These are phyloP conservation scores for Paecilomyces variotii DNA, from an alignment of 2,329 filamentous ascomycete genomes.

Conservation along the genomic window DNA sequence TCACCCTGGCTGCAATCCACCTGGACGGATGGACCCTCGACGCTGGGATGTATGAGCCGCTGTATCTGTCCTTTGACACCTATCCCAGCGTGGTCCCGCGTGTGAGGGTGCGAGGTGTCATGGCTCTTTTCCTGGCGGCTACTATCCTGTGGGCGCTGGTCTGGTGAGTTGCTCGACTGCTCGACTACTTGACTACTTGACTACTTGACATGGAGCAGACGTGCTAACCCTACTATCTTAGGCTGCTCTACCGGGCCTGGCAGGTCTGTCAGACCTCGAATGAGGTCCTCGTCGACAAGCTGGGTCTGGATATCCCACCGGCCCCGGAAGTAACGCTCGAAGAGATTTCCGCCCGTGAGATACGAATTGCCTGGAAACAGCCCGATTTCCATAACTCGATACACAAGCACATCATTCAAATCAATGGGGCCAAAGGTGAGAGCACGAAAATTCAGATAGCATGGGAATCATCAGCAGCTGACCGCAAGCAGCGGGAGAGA, in stretches of 20 bases:
- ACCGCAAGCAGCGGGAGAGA: slow-evolving; percentile 63
- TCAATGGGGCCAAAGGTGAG: slow-evolving; percentile 83
- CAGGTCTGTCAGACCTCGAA: slow-evolving; percentile 87
- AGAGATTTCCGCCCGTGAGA: slow-evolving; percentile 77
- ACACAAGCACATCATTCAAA: slow-evolving; percentile 80
- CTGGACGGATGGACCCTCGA: slow-evolving; percentile 17
- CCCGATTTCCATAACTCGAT: slow-evolving; percentile 60
- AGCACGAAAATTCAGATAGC: neutral
- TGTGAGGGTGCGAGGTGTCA: slow-evolving; percentile 41
- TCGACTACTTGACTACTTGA: neutral
- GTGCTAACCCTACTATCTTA: slow-evolving; percentile 24
- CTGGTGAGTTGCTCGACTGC: slow-evolving; percentile 29
- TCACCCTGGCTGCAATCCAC: neutral
- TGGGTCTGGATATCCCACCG: slow-evolving; percentile 89
- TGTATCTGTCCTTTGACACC: slow-evolving; percentile 38
- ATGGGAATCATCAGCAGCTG: slow-evolving; percentile 5
- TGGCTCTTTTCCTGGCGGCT: slow-evolving; percentile 41
- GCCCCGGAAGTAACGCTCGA: slow-evolving; percentile 84
- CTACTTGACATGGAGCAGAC: slow-evolving; percentile 7
- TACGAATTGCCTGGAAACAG: slow-evolving; percentile 84
- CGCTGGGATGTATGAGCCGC: slow-evolving; percentile 39
- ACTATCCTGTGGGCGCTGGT: slow-evolving; percentile 43
- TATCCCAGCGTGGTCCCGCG: slow-evolving; percentile 39
- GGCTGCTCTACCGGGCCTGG: slow-evolving; percentile 78
- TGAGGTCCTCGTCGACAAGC: slow-evolving; percentile 78